Conservation (phyloP, 257 asterid genomes). For the Solanum okadae region DNA sequence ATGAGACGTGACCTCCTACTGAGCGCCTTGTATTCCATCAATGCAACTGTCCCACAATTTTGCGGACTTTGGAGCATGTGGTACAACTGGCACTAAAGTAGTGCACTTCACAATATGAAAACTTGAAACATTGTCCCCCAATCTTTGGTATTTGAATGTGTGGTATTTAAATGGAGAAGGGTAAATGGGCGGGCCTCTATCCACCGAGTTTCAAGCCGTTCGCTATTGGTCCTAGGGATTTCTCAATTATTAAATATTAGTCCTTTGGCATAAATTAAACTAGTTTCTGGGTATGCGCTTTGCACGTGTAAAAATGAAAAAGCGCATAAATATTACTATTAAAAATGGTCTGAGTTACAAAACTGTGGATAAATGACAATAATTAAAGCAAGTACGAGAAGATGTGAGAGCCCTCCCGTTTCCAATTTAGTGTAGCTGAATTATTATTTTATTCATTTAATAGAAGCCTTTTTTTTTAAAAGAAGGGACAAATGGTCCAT, state of each 20-base stretch:
- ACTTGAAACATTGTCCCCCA: background rate
- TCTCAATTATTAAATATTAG: background rate
- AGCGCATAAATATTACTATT: background rate
- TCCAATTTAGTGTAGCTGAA: background rate
- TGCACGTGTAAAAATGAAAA: background rate
- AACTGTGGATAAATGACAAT: background rate
- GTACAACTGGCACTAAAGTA: background rate
- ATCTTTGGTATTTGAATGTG: background rate
- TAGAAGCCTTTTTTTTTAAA: background rate
- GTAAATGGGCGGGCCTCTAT: background rate
- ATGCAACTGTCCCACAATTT: background rate
- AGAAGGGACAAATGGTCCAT: background rate
- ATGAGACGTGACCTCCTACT: background rate
- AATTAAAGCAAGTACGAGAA: background rate
- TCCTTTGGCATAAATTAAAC: background rate
- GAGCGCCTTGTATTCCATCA: background rate
- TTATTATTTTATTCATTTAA: background rate
- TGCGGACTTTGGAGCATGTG: background rate
- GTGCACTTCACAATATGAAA: background rate
- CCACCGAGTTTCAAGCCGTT: background rate
- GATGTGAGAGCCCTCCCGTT: background rate
- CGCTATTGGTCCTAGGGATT: background rate
- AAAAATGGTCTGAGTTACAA: background rate
- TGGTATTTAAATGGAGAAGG: background rate
- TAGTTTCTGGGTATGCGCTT: background rate